Conservation (phyloP, 2,329 filamentous ascomycete genomes). For the Aspergillus aculeatus region DNA sequence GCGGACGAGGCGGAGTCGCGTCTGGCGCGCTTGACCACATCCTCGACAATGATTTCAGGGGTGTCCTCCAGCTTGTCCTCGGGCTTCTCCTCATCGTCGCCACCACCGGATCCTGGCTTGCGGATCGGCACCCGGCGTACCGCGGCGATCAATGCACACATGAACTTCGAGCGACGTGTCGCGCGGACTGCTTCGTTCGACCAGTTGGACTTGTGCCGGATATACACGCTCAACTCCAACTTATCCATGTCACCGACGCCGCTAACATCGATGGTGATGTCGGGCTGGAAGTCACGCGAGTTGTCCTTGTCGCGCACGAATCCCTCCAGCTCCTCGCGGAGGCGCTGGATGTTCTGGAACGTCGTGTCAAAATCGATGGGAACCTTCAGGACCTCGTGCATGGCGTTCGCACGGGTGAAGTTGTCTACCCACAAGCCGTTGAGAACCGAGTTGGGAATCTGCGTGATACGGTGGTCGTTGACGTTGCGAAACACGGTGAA, state of each 20-base stretch:
- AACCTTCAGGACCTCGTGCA: constrained; percentile 80
- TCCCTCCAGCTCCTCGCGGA: constrained; percentile 77
- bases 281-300: constrained; percentile 82
- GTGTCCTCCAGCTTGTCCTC: constrained; percentile 40
- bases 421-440: constrained; percentile 97
- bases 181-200: constrained; percentile 80
- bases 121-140: constrained; percentile 85
- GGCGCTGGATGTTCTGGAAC: constrained; percentile 83
- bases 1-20: constrained; percentile 12
- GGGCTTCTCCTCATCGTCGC: constrained; percentile 60
- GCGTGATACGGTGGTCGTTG: constrained; percentile 72
- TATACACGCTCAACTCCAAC: constrained; percentile 75
- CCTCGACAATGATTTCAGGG: neutral
- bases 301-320: constrained; percentile 86
- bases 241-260: constrained; percentile 86
- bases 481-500: constrained; percentile 90
- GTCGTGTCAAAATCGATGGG: constrained; percentile 81
- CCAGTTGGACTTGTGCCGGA: constrained; percentile 92
- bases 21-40: constrained; percentile 9
- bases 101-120: constrained; percentile 66
- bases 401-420: constrained; percentile 82
- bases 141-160: constrained; percentile 85
- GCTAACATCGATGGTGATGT: constrained; percentile 74
- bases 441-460: constrained; percentile 87
- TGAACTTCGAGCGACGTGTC: constrained; percentile 87